Evolutionary conservation across 331 rosid genomes (phyloP).

Genomic region (Arachis monticola): DNA sequence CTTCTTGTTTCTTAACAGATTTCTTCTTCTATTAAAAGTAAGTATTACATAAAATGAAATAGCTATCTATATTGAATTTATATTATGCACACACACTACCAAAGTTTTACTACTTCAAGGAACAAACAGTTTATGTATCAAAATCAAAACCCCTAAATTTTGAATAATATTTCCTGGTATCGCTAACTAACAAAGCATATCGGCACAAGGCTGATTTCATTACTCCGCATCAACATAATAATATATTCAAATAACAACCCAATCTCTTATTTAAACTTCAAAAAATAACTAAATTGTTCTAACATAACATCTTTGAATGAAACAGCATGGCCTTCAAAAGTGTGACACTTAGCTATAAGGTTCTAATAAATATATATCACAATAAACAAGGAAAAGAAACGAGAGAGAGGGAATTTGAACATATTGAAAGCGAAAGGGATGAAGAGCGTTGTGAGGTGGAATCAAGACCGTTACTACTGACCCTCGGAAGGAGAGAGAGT

Average conservation of each 20-base stretch:
- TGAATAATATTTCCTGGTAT: neutral
- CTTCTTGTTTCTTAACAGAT: neutral
- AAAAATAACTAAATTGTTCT: neutral
- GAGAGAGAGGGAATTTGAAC: neutral
- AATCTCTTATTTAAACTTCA: no score
- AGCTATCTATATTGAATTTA: no score
- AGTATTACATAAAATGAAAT: neutral
- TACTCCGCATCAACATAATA: no score
- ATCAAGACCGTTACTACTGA: conserved; percentile 49
- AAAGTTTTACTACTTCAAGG: neutral
- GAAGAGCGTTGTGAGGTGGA: conserved; percentile 50
- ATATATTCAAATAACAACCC: no score
- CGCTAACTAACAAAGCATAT: neutral
- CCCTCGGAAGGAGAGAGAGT: conserved; percentile 46
- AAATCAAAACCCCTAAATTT: neutral
- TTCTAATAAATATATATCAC: neutral
- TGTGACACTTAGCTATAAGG: neutral
- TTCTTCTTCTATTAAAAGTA: neutral
- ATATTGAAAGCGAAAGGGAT: conserved; percentile 45
- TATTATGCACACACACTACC: neutral
- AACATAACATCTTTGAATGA: neutral
- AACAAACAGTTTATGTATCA: neutral
- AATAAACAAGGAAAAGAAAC: neutral
- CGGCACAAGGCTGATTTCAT: no score
- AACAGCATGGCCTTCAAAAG: neutral